Evolutionary conservation across 148 eudicot species (phyloP).

Genomic region (Rhododendron mucronatum): DNA sequence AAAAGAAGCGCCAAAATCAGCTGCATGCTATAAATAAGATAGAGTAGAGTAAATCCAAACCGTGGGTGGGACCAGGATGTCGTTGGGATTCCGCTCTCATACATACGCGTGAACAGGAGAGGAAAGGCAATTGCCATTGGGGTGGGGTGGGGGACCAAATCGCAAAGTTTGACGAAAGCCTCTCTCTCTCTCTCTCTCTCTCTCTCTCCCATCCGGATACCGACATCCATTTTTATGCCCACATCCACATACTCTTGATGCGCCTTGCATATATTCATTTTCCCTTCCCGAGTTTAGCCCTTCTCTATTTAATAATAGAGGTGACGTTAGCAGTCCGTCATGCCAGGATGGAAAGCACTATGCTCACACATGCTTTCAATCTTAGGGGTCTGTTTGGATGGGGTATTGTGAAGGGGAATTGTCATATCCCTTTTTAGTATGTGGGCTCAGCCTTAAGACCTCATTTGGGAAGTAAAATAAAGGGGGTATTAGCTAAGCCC

Average conservation of each 20-base stretch:
- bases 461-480: no score
- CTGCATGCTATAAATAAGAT: no score
- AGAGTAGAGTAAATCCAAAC: background rate
- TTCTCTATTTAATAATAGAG: background rate
- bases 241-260: background rate
- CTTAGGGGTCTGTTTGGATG: no score
- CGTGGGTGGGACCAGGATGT: background rate
- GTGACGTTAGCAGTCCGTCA: background rate
- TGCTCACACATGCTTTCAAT: background rate
- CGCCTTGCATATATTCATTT: background rate
- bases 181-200: background rate
- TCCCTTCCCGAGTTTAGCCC: background rate
- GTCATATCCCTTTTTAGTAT: no score
- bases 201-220: background rate
- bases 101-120: background rate
- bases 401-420: no score
- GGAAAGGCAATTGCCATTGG: background rate
- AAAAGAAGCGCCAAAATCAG: no score
- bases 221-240: background rate
- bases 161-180: background rate
- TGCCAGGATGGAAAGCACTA: background rate
- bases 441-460: no score
- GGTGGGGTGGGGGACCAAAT: background rate
- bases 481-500: no score
- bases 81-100: background rate